A percentile compares a stretch with the other conserved stretches of the same genome.
Evolutionary conservation across 2,329 filamentous ascomycete species (phyloP).

Genomic region (Cladosporium colombiae): DNA sequence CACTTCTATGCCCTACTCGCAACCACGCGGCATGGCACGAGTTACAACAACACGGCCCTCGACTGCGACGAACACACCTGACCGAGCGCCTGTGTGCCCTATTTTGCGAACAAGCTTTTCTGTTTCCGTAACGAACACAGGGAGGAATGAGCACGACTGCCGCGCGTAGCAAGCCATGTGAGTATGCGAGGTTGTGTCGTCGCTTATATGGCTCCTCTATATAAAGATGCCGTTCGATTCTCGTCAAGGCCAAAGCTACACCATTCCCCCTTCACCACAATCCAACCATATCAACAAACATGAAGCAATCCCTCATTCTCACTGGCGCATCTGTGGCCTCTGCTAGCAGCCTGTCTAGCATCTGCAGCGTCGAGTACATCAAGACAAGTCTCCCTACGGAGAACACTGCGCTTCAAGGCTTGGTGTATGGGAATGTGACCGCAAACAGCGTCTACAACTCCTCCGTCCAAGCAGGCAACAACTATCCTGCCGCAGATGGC

Average conservation of each 20-base stretch:
- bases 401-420: slow-evolving; percentile 5
- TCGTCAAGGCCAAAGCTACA: not conserved
- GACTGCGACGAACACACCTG: not conserved
- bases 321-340: not conserved
- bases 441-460: slow-evolving; percentile 21
- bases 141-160: not conserved
- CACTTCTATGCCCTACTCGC: not conserved
- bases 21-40: slow-evolving; percentile 5
- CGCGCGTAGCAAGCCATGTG: not conserved
- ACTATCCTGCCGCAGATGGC: slow-evolving; percentile 21
- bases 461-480: slow-evolving; percentile 22
- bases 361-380: slow-evolving; percentile 20
- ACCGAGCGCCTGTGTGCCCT: not conserved
- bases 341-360: not conserved
- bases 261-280: not conserved
- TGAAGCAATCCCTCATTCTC: not conserved
- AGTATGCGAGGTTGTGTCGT: not conserved
- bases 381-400: slow-evolving; percentile 10
- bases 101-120: not conserved
- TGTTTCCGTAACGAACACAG: not conserved
- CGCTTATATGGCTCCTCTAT: not conserved
- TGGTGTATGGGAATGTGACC: slow-evolving; percentile 22
- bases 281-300: not conserved
- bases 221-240: not conserved
- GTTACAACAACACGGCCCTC: not conserved